phyloP scores from a whole-genome alignment of 345 rosid genomes.

The Noccaea caerulescens region DNA sequence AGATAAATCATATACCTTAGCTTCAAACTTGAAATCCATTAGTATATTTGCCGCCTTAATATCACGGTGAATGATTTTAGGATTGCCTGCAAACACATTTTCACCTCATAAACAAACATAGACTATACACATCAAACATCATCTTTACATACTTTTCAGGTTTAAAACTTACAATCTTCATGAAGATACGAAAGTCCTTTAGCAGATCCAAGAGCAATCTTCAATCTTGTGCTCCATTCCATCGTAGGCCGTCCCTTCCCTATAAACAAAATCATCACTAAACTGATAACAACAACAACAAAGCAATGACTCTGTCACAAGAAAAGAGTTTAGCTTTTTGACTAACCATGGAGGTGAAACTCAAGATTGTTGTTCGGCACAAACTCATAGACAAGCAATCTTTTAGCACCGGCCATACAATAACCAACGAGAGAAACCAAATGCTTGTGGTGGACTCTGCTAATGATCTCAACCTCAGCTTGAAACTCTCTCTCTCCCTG shows the following conservation, averaged over 20 bases:
- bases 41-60: slow-evolving; percentile 89
- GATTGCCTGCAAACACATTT: slow-evolving; percentile 61
- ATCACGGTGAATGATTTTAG: slow-evolving; percentile 92
- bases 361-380: slow-evolving; percentile 65
- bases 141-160: background rate
- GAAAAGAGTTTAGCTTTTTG: background rate
- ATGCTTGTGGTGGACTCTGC: slow-evolving; percentile 73
- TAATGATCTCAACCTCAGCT: slow-evolving; percentile 72
- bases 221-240: slow-evolving; percentile 77
- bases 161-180: slow-evolving; percentile 75
- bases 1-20: slow-evolving; percentile 56
- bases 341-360: slow-evolving; percentile 71
- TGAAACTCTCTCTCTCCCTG: slow-evolving; percentile 74
- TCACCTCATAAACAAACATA: slow-evolving; percentile 9
- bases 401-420: slow-evolving; percentile 55
- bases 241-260: slow-evolving; percentile 74
- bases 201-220: slow-evolving; percentile 87
- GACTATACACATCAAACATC: background rate
- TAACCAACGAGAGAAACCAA: slow-evolving; percentile 75
- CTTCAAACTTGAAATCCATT: slow-evolving; percentile 82
- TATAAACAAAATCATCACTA: slow-evolving; percentile 40
- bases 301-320: slow-evolving; percentile 3
- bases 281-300: background rate
- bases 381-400: slow-evolving; percentile 78
- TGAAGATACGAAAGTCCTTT: slow-evolving; percentile 96